Conservation (phyloP, 352 stramenopile genomes). For the Globisporangium radiosum region DNA sequence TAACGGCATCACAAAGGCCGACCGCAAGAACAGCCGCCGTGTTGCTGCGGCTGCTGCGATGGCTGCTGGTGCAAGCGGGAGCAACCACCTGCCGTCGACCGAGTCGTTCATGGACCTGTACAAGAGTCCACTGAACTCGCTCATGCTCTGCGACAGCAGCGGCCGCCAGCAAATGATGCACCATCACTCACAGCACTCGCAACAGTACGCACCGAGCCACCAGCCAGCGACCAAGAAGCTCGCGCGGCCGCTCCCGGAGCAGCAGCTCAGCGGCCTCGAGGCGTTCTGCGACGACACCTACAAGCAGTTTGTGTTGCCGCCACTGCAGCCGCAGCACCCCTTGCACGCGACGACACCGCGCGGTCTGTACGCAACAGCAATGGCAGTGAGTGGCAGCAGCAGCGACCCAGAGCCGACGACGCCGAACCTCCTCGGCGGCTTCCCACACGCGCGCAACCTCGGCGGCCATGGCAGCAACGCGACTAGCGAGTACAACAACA, state of each 20-base stretch:
- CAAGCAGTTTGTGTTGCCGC: slow-evolving; percentile 45
- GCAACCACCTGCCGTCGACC: slow-evolving; percentile 13
- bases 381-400: too few relatives aligned
- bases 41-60: not conserved
- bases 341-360: slow-evolving; percentile 26
- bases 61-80: slow-evolving; percentile 4
- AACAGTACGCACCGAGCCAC: slow-evolving; percentile 27
- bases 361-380: slow-evolving; percentile 2
- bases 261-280: slow-evolving; percentile 30
- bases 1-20: slow-evolving; percentile 41
- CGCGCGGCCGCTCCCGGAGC: slow-evolving; percentile 23
- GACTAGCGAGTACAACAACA: slow-evolving; percentile 7
- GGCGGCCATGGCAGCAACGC: too few relatives aligned
- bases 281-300: slow-evolving; percentile 40
- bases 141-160: not conserved
- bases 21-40: slow-evolving; percentile 29
- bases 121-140: slow-evolving; percentile 30
- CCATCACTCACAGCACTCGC: slow-evolving; percentile 14
- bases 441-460: slow-evolving; percentile 20
- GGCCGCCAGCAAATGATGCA: not conserved
- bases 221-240: slow-evolving; percentile 52
- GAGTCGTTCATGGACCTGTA: slow-evolving; percentile 35
- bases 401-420: slow-evolving; percentile 12
- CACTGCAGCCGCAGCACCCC: slow-evolving; percentile 30
- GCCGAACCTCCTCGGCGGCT: slow-evolving; percentile 20